These are phyloP conservation scores for Ophiostoma novo-ulmi DNA, from an alignment of 2,329 filamentous ascomycete species.

Conservation along the genomic window DNA sequence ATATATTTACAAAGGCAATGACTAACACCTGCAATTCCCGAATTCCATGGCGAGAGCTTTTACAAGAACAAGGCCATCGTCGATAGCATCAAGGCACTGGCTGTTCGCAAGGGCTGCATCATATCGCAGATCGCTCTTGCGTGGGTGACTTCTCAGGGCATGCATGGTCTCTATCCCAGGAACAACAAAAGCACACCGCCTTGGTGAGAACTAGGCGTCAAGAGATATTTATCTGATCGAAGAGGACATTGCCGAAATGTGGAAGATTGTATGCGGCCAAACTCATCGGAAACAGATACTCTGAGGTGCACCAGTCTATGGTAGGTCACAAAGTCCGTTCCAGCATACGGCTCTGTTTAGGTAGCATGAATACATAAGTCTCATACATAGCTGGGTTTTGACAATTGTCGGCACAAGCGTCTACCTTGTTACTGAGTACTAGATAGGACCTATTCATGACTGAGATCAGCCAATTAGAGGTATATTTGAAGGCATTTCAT, in stretches of 20 bases:
- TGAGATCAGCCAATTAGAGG: no score
- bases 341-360: no score
- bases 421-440: no score
- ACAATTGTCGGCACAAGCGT: no score
- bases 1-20: neutral
- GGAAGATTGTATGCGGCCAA: conserved; percentile 1
- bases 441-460: no score
- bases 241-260: neutral
- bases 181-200: neutral
- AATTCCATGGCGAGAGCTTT: conserved; percentile 23
- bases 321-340: neutral
- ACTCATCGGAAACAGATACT: neutral
- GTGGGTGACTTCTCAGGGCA: neutral
- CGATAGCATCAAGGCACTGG: conserved; percentile 19
- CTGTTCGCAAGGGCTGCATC: neutral
- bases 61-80: conserved; percentile 24
- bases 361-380: no score
- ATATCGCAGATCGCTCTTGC: conserved; percentile 16
- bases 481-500: no score
- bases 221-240: neutral
- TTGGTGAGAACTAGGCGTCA: neutral
- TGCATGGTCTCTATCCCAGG: neutral
- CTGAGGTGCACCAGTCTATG: neutral
- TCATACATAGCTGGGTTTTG: no score
- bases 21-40: neutral